These are phyloP conservation scores for Trichoderma arundinaceum DNA, from an alignment of 2,329 filamentous ascomycete genomes.

Conservation along the genomic window DNA sequence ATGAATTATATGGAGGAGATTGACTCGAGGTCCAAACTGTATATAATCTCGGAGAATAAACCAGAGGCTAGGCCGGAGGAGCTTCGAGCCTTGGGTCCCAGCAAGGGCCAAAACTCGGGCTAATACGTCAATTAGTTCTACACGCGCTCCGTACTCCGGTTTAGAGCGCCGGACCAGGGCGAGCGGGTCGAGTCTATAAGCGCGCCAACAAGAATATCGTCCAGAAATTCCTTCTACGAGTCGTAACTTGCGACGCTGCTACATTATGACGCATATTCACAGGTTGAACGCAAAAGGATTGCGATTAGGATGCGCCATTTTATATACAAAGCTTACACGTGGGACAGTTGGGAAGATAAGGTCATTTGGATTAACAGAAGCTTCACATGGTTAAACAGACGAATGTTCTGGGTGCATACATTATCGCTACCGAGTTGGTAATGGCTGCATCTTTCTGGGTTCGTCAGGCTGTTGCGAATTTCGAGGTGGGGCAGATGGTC, in stretches of 20 bases:
- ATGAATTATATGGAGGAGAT: neutral
- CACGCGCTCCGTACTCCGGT: neutral
- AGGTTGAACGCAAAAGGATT: neutral
- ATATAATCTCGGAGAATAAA: constrained; percentile 23
- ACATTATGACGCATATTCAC: constrained; percentile 14
- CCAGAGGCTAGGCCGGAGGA: constrained; percentile 19
- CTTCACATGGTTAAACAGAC: too few relatives aligned
- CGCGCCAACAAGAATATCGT: constrained; percentile 24
- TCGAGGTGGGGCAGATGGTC: too few relatives aligned
- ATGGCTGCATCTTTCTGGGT: too few relatives aligned
- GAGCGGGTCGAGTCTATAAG: constrained; percentile 30
- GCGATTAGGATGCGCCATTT: constrained; percentile 19
- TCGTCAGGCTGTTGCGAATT: too few relatives aligned
- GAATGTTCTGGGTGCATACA: too few relatives aligned
- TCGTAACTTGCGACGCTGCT: neutral
- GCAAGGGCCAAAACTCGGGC: constrained; percentile 29
- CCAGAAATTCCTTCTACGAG: neutral
- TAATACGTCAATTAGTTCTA: constrained; percentile 20
- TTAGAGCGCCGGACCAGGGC: constrained; percentile 3
- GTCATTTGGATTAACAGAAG: too few relatives aligned
- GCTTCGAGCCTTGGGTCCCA: neutral
- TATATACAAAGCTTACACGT: neutral
- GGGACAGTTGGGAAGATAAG: too few relatives aligned
- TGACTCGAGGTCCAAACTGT: neutral
- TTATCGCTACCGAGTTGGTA: too few relatives aligned